phyloP scores from a whole-genome alignment of 1,284 basidiomycete genomes.

The Cryptococcus deneoformans region DNA sequence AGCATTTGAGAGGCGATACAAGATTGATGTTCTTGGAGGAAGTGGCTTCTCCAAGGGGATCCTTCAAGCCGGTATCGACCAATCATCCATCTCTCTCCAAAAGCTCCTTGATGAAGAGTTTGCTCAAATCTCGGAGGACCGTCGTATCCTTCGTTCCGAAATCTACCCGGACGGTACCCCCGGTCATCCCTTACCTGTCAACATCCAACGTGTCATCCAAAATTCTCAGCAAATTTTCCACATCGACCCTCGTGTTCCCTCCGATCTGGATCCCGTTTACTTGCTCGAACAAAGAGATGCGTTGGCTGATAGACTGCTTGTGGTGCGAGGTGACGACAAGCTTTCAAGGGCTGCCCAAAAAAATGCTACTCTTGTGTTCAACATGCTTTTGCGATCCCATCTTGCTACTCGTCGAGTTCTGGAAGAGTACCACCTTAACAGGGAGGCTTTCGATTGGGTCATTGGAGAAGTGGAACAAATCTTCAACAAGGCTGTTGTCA shows the following conservation, averaged over 20 bases:
- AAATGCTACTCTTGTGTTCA: conserved; percentile 90
- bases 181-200: conserved; percentile 78
- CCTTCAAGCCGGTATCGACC: conserved; percentile 92
- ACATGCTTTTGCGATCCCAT: conserved; percentile 85
- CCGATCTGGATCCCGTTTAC: conserved; percentile 84
- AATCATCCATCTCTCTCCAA: conserved; percentile 86
- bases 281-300: conserved; percentile 77
- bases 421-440: conserved; percentile 79
- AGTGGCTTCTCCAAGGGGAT: conserved; percentile 73
- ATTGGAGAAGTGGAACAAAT: conserved; percentile 93
- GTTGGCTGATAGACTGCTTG: conserved; percentile 67
- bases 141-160: conserved; percentile 70
- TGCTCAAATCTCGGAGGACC: conserved; percentile 70
- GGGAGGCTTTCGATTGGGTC: conserved; percentile 96
- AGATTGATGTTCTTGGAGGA: conserved; percentile 79
- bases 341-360: conserved; percentile 74
- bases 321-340: conserved; percentile 81
- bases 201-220: conserved; percentile 89
- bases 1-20: conserved; percentile 86
- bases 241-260: conserved; percentile 88
- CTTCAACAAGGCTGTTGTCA: conserved; percentile 86
- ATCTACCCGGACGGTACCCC: conserved; percentile 80
- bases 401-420: conserved; percentile 80
- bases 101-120: conserved; percentile 86
- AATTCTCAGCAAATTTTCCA: conserved; percentile 98